Conservation (phyloP, 768 basidiomycete genomes). For the Psilocybe subaeruginosa region DNA sequence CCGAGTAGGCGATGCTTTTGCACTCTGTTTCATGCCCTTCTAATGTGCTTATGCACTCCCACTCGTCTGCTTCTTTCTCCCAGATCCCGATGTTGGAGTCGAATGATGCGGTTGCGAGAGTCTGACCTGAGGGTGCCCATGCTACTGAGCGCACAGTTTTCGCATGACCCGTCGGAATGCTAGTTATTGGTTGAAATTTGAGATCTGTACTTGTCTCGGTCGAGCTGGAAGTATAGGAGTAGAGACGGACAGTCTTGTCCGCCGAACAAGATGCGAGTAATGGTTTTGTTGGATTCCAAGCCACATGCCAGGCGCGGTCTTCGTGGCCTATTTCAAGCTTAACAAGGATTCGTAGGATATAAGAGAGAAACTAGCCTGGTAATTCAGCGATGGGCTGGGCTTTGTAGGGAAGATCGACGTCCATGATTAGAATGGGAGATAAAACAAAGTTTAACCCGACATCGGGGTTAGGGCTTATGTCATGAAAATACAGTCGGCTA, state of each 20-base stretch:
- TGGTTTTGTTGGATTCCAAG: conserved; percentile 86
- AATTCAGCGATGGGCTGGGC: conserved; percentile 36
- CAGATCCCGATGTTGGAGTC: conserved; percentile 92
- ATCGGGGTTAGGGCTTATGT: conserved; percentile 22
- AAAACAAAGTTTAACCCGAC: conserved; percentile 12
- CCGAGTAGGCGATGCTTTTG: conserved; percentile 86
- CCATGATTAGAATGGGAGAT: conserved; percentile 10
- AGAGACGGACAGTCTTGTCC: conserved; percentile 90
- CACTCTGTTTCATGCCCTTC: conserved; percentile 98
- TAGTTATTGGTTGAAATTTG: conserved; percentile 57
- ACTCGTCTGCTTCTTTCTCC: conserved; percentile 66
- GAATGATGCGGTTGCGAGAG: conserved; percentile 91
- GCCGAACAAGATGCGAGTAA: conserved; percentile 92
- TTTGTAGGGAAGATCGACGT: conserved; percentile 29
- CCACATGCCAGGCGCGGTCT: conserved; percentile 85
- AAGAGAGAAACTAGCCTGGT: conserved; percentile 21
- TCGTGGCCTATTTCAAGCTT: conserved; percentile 59
- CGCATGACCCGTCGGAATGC: conserved; percentile 82
- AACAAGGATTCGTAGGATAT: not conserved
- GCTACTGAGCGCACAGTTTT: conserved; percentile 87
- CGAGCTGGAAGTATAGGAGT: conserved; percentile 52
- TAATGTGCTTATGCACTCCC: conserved; percentile 86
- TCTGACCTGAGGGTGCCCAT: conserved; percentile 88
- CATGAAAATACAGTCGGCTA: not conserved
- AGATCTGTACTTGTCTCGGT: conserved; percentile 1